These are phyloP conservation scores for Sclerospora graminicola DNA, from an alignment of 352 stramenopile genomes.

Conservation along the genomic window DNA sequence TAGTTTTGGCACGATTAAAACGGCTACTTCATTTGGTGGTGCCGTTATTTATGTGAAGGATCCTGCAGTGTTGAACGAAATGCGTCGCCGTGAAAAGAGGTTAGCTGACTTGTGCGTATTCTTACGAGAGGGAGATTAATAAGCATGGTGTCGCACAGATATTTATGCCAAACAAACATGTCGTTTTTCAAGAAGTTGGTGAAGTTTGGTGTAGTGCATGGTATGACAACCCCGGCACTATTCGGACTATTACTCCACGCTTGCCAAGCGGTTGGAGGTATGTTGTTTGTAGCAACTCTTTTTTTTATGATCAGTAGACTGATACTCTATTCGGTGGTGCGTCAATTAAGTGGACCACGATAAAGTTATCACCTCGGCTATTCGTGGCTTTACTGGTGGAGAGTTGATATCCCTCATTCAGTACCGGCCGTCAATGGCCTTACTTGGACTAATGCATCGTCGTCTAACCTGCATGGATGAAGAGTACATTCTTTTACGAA, in stretches of 20 bases:
- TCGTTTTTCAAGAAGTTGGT: conserved; percentile 72
- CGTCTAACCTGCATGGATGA: conserved; percentile 60
- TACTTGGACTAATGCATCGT: conserved; percentile 58
- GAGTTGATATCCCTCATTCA: conserved; percentile 73
- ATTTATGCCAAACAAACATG: conserved; percentile 45
- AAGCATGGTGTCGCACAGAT: conserved; percentile 13
- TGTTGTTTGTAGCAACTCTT: neutral
- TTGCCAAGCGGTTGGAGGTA: conserved; percentile 46
- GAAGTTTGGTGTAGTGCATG: conserved; percentile 69
- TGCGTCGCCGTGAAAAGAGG: conserved; percentile 54
- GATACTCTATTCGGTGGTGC: too few species aligned
- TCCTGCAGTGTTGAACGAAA: conserved; percentile 37
- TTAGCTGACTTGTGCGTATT: conserved; percentile 4
- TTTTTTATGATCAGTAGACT: too few species aligned
- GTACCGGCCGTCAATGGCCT: conserved; percentile 62
- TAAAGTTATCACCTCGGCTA: conserved; percentile 73
- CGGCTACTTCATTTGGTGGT: conserved; percentile 67
- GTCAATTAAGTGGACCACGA: conserved; percentile 48
- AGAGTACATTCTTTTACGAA: conserved; percentile 59
- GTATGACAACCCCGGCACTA: conserved; percentile 53
- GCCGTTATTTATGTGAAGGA: conserved; percentile 59
- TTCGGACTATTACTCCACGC: conserved; percentile 69
- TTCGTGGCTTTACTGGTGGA: conserved; percentile 67
- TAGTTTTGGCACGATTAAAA: conserved; percentile 86
- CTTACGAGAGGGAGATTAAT: neutral